Conservation (phyloP, 208 protist species). For the Sergeia podlipaevii region DNA sequence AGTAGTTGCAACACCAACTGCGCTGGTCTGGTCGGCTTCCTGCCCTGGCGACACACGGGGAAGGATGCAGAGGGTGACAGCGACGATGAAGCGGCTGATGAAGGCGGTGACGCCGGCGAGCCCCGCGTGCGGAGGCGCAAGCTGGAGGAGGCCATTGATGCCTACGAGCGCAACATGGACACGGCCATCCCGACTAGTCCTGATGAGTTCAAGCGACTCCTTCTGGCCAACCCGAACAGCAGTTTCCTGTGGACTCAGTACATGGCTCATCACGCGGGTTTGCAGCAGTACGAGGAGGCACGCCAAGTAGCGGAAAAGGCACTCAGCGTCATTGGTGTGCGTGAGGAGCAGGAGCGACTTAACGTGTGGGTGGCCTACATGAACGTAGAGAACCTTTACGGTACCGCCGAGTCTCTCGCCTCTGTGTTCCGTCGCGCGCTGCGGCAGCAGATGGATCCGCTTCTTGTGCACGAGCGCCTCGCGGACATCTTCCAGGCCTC, state of each 20-base stretch:
- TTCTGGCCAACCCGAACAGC: slow-evolving; percentile 88
- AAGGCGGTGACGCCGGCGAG: slow-evolving; percentile 13
- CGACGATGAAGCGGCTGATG: slow-evolving; percentile 17
- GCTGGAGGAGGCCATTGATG: slow-evolving; percentile 82
- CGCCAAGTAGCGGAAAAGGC: slow-evolving; percentile 90
- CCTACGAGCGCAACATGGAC: slow-evolving; percentile 78
- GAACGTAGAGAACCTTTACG: slow-evolving; percentile 93
- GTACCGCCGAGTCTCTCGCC: slow-evolving; percentile 85
- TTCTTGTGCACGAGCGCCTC: slow-evolving; percentile 71
- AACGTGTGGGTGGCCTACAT: slow-evolving; percentile 94
- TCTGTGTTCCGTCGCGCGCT: slow-evolving; percentile 82
- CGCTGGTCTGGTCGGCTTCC: slow-evolving; percentile 45
- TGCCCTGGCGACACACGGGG: slow-evolving; percentile 59
- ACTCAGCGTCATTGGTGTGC: slow-evolving; percentile 81
- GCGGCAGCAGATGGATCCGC: slow-evolving; percentile 52
- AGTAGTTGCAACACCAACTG: not conserved
- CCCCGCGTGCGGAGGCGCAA: slow-evolving; percentile 49
- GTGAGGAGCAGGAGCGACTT: slow-evolving; percentile 77
- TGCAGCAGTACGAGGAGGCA: slow-evolving; percentile 88
- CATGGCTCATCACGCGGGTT: slow-evolving; percentile 85
- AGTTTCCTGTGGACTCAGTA: slow-evolving; percentile 93
- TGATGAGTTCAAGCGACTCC: slow-evolving; percentile 88
- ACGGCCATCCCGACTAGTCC: slow-evolving; percentile 63
- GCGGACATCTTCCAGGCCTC: slow-evolving; percentile 85
- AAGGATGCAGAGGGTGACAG: slow-evolving; percentile 14